Evolutionary conservation across 2,329 filamentous ascomycete species (phyloP).

Genomic region (Penicillium thymicola): DNA sequence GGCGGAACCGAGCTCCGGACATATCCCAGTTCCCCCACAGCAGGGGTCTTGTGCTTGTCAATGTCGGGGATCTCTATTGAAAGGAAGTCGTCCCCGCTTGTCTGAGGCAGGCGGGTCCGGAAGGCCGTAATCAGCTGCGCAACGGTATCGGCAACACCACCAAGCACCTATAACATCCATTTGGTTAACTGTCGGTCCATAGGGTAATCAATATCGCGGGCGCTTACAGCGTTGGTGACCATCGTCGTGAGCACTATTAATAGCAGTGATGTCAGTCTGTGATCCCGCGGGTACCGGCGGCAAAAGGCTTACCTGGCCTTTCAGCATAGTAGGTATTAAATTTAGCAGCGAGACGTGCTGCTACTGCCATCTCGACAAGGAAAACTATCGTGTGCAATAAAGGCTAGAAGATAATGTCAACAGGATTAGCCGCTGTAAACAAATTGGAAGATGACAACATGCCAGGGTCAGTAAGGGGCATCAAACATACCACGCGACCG

Average conservation of each 20-base stretch:
- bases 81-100: constrained; percentile 62
- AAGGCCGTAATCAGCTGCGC: constrained; percentile 89
- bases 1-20: constrained; percentile 65
- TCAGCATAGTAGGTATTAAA: constrained; percentile 95
- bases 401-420: constrained; percentile 57
- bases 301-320: constrained; percentile 64
- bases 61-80: constrained; percentile 88
- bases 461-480: background rate
- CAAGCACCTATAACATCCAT: constrained; percentile 59
- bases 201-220: background rate
- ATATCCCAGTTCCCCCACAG: constrained; percentile 64
- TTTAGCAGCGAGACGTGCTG: constrained; percentile 75
- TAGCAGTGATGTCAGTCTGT: constrained; percentile 17
- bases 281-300: background rate
- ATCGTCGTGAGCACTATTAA: constrained; percentile 86
- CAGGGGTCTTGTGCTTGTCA: constrained; percentile 71
- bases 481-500: constrained; percentile 42
- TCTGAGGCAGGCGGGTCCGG: constrained; percentile 58
- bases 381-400: constrained; percentile 81
- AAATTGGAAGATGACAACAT: background rate
- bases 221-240: constrained; percentile 86
- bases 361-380: constrained; percentile 81
- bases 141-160: constrained; percentile 93
- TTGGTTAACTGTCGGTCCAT: constrained; percentile 10
- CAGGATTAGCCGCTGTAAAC: constrained; percentile 10